Conservation (phyloP, 495 filamentous ascomycete species). For the Durotheca rogersii region DNA sequence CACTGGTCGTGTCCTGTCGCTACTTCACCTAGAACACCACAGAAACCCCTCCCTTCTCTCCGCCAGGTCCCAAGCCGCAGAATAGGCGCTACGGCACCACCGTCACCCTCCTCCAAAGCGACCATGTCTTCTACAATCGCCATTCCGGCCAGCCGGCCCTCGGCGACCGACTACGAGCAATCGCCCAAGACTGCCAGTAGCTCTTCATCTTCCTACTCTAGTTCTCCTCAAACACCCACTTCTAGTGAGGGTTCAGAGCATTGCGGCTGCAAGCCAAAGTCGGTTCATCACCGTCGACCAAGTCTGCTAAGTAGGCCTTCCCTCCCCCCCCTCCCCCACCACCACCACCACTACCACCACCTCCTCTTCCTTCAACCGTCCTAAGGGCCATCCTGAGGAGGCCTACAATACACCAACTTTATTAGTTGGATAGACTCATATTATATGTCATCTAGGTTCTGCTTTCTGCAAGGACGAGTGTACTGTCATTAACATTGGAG, state of each 20-base stretch:
- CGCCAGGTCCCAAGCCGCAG: too few species aligned
- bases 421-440: conserved; percentile 18
- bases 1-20: too few species aligned
- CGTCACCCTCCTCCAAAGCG: not conserved
- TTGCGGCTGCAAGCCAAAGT: conserved; percentile 43
- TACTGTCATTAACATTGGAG: conserved; percentile 66
- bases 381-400: too few species aligned
- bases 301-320: conserved; percentile 55
- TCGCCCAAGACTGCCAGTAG: conserved; percentile 43
- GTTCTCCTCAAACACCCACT: conserved; percentile 50
- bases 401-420: too few species aligned
- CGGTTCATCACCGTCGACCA: conserved; percentile 52
- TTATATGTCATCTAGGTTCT: conserved; percentile 47
- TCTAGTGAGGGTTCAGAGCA: conserved; percentile 37
- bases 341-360: too few species aligned
- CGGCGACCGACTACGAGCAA: conserved; percentile 37
- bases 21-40: too few species aligned
- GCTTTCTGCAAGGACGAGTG: conserved; percentile 65
- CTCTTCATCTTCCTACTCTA: conserved; percentile 56
- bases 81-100: too few species aligned
- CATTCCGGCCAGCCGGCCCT: conserved; percentile 47
- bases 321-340: not conserved
- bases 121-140: conserved; percentile 55
- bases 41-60: conserved; percentile 2
- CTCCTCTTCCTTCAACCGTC: too few species aligned